Evolutionary conservation across 495 filamentous ascomycete genomes (phyloP).

Genomic region (Halenospora varia): DNA sequence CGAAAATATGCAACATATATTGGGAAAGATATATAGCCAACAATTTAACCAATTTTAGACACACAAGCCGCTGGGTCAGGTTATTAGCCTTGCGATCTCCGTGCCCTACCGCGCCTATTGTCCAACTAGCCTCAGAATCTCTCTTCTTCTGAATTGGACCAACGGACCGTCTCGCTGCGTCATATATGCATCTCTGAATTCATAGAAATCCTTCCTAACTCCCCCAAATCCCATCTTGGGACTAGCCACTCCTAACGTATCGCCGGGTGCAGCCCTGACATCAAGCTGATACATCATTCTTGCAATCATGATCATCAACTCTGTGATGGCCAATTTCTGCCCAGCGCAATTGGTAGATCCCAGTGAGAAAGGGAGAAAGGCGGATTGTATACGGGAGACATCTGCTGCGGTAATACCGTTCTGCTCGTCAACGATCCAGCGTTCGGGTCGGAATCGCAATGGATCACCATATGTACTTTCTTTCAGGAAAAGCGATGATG

Average conservation of each 20-base stretch:
- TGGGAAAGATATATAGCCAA: no score
- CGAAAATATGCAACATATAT: no score
- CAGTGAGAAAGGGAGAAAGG: conserved; percentile 55
- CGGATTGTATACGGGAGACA: conserved; percentile 14
- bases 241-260: neutral
- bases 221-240: neutral
- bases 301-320: conserved; percentile 47
- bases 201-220: neutral
- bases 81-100: no score
- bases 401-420: neutral
- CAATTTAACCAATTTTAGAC: no score
- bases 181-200: neutral
- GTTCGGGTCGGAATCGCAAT: conserved; percentile 30
- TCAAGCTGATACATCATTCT: conserved; percentile 31
- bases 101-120: no score
- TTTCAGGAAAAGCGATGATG: conserved; percentile 51
- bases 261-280: neutral
- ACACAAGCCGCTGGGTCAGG: no score
- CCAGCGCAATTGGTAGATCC: conserved; percentile 55
- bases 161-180: neutral
- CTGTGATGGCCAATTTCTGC: conserved; percentile 53
- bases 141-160: neutral
- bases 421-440: conserved; percentile 21
- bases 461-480: conserved; percentile 46
- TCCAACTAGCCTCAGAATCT: no score